Conservation (phyloP, 805 yeast species). For the Yarrowia hollandica region DNA sequence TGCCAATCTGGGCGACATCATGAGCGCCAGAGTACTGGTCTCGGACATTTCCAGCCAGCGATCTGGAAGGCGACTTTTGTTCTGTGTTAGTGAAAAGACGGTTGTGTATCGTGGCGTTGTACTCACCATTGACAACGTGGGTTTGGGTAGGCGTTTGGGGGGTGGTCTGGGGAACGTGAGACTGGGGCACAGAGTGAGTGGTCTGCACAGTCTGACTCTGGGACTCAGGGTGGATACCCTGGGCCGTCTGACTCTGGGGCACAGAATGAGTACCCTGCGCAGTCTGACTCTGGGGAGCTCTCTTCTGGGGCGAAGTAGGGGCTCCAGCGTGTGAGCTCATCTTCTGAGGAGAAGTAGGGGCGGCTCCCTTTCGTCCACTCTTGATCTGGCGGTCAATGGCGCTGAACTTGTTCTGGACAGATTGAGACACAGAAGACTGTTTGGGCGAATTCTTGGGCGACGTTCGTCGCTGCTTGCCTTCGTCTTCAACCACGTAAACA, state of each 20-base stretch:
- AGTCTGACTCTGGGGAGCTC: too few relatives aligned
- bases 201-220: too few relatives aligned
- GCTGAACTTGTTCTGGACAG: slow-evolving; percentile 1
- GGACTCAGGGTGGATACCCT: too few relatives aligned
- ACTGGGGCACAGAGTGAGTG: too few relatives aligned
- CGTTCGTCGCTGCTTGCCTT: not conserved
- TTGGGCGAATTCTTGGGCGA: slow-evolving; percentile 3
- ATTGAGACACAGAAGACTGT: slow-evolving; percentile 7
- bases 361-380: not conserved
- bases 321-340: not conserved
- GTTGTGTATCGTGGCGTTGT: too few relatives aligned
- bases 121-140: too few relatives aligned
- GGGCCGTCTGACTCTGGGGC: too few relatives aligned
- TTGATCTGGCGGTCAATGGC: slow-evolving; percentile 17
- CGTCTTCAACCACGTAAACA: slow-evolving; percentile 14
- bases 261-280: too few relatives aligned
- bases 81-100: slow-evolving; percentile 10
- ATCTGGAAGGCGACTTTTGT: not conserved
- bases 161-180: not conserved
- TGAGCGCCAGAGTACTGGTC: slow-evolving; percentile 3
- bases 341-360: not conserved
- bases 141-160: not conserved
- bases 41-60: slow-evolving; percentile 10
- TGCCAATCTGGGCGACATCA: slow-evolving; percentile 20
- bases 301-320: too few relatives aligned